Percentiles rank a stretch among this genome's conserved stretches.
Conservation (phyloP, 768 basidiomycete species). For the Podaxis rugospora region DNA sequence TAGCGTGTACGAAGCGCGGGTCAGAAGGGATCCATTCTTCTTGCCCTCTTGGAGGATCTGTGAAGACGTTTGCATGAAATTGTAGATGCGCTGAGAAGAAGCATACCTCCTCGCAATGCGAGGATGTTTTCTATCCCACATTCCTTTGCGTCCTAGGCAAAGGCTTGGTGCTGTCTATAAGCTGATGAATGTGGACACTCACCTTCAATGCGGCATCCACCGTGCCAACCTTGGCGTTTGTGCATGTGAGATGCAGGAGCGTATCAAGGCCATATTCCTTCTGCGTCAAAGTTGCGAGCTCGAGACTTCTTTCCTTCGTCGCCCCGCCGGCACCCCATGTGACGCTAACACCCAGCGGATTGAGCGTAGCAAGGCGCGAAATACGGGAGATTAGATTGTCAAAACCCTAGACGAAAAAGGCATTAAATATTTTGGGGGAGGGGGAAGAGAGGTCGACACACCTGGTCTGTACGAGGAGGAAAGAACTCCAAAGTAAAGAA, state of each 20-base stretch:
- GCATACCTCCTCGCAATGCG: slow-evolving; percentile 84
- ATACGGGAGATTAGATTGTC: slow-evolving; percentile 89
- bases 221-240: slow-evolving; percentile 89
- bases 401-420: slow-evolving; percentile 58
- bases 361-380: slow-evolving; percentile 67
- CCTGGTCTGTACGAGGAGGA: slow-evolving; percentile 91
- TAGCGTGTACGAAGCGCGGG: slow-evolving; percentile 75
- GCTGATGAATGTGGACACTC: slow-evolving; percentile 17
- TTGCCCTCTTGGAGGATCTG: slow-evolving; percentile 91
- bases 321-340: slow-evolving; percentile 98
- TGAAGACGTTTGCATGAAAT: neutral
- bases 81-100: neutral
- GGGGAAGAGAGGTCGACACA: slow-evolving; percentile 18
- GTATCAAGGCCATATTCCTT: slow-evolving; percentile 76
- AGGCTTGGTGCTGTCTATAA: neutral
- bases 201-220: slow-evolving; percentile 86
- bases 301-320: slow-evolving; percentile 83
- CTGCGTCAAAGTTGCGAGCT: slow-evolving; percentile 78
- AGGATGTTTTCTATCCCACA: slow-evolving; percentile 86
- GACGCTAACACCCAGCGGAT: slow-evolving; percentile 83
- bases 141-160: slow-evolving; percentile 63
- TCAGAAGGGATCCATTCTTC: slow-evolving; percentile 91
- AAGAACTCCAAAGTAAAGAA: slow-evolving; percentile 98
- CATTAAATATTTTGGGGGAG: neutral
- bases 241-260: slow-evolving; percentile 93